Evolutionary conservation across 2,329 filamentous ascomycete genomes (phyloP), one percentile per base, ranked within the genome.

Genomic region (Neocucurbitaria cava): DNA sequence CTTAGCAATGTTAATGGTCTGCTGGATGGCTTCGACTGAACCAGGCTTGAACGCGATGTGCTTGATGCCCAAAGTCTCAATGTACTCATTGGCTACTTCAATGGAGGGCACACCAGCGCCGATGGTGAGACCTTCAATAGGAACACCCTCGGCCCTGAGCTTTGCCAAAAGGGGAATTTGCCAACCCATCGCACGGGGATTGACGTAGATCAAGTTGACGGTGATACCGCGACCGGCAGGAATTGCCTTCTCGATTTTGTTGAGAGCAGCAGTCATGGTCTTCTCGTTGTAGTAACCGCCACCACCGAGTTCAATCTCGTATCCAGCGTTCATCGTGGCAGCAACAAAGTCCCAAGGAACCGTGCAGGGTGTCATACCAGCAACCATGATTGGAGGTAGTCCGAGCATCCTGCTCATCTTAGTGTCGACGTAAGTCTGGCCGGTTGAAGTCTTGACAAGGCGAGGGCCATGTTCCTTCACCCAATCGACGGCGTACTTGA

Each of bases 401-500:
- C 79, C 78, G n/a, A 81, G 71, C 23, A 80, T 70, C 40, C 77
- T 70, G 60, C 76, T 80, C 72, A 81, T 77, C 69, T 96, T 97
- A 58, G 95, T 99, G 75, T 98, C 93, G 42, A 99, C 91, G 65
- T 90, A 97, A 2, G 91, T 96, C 72, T 93, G 86, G 18, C 95
- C 95, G 52, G 86, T 87, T 10, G 93, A 94, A 13, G 91, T 97
- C 79, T 91, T 95, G 67, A 96, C 88, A 39, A 99, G 83, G 55
- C 88, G 89, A n/a, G 96, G 95, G 9, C 94, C 93, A 73, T 95
- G 93, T 76, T 97, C 93, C 78, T 96, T 96, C 53, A 99, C 92
- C 96, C 96, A 99, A 77, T 99, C 92, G 26, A 92, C 89, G 44
- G 95, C 94, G 74, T 92, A 98, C 76, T 93, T 95, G 70, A 99